Conservation (phyloP, 768 basidiomycete genomes). For the Pleurotus citrinopileatus region DNA sequence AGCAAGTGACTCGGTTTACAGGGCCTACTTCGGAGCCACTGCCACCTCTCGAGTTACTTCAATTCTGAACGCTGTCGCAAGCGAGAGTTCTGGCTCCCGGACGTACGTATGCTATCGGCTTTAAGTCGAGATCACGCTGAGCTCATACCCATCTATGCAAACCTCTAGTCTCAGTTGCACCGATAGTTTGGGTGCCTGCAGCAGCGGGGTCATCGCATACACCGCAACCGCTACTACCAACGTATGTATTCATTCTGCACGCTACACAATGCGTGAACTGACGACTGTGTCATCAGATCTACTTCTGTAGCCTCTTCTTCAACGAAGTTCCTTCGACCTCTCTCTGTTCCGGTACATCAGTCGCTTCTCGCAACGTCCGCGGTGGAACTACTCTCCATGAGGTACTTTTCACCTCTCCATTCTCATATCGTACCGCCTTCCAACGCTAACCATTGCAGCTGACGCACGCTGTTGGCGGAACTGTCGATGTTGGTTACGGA, state of each 20-base stretch:
- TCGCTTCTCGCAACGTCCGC: slow-evolving; percentile 42
- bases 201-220: slow-evolving; percentile 42
- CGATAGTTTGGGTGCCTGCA: slow-evolving; percentile 36
- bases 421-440: neutral
- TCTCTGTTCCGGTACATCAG: slow-evolving; percentile 42
- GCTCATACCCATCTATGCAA: too few relatives aligned
- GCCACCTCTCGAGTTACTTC: slow-evolving; percentile 31
- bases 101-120: slow-evolving; percentile 33
- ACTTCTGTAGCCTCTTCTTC: slow-evolving; percentile 48
- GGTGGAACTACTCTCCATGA: slow-evolving; percentile 48
- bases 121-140: too few relatives aligned
- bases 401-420: slow-evolving; percentile 16
- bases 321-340: slow-evolving; percentile 33
- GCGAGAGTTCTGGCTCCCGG: slow-evolving; percentile 35
- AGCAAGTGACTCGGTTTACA: slow-evolving; percentile 33
- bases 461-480: slow-evolving; percentile 38
- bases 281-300: slow-evolving; percentile 34
- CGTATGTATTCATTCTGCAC: too few relatives aligned
- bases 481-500: slow-evolving; percentile 40
- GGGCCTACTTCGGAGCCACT: slow-evolving; percentile 36
- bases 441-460: slow-evolving; percentile 21
- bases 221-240: slow-evolving; percentile 43
- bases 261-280: too few relatives aligned
- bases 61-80: slow-evolving; percentile 36
- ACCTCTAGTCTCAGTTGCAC: slow-evolving; percentile 43